phyloP scores from a whole-genome alignment of 768 basidiomycete genomes.

The Pluteus cervinus region DNA sequence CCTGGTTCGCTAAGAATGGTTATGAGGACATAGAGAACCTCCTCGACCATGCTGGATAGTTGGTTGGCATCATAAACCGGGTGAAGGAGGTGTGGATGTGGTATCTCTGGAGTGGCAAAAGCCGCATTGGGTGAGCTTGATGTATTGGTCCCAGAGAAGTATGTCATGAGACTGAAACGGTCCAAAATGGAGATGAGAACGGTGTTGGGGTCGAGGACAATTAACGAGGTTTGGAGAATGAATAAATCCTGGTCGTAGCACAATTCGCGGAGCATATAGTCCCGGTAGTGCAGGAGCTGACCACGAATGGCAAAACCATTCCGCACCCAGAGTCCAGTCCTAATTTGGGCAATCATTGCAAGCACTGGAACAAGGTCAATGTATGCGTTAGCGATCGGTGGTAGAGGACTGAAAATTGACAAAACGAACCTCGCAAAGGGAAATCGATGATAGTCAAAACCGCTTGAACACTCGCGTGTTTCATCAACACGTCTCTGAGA shows the following conservation, averaged over 20 bases:
- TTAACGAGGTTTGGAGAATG: slow-evolving; percentile 80
- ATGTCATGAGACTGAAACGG: slow-evolving; percentile 75
- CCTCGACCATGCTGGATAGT: slow-evolving; percentile 83
- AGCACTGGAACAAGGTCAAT: slow-evolving; percentile 45
- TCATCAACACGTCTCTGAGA: slow-evolving; percentile 55
- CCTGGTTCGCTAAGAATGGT: slow-evolving; percentile 80
- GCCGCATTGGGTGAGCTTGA: too few species aligned
- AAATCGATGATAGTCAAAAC: slow-evolving; percentile 81
- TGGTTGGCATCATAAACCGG: slow-evolving; percentile 40
- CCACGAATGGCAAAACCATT: slow-evolving; percentile 96
- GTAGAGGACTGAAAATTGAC: background rate
- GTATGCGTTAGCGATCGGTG: background rate
- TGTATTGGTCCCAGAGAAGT: slow-evolving; percentile 76
- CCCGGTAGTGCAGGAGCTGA: slow-evolving; percentile 92
- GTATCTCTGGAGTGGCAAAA: too few species aligned
- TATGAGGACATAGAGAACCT: slow-evolving; percentile 83
- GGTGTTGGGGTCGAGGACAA: slow-evolving; percentile 70
- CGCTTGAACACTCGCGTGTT: slow-evolving; percentile 58
- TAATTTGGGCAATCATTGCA: slow-evolving; percentile 90
- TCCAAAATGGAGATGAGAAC: slow-evolving; percentile 86
- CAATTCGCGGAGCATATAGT: slow-evolving; percentile 90
- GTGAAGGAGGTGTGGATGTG: too few species aligned
- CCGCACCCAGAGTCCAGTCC: slow-evolving; percentile 94
- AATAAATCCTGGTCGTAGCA: slow-evolving; percentile 95
- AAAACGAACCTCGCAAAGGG: slow-evolving; percentile 71